A percentile compares a stretch with the other conserved stretches of the same genome.
Conservation (phyloP, 768 basidiomycete genomes). For the Porphyrellus cyaneotinctus region DNA sequence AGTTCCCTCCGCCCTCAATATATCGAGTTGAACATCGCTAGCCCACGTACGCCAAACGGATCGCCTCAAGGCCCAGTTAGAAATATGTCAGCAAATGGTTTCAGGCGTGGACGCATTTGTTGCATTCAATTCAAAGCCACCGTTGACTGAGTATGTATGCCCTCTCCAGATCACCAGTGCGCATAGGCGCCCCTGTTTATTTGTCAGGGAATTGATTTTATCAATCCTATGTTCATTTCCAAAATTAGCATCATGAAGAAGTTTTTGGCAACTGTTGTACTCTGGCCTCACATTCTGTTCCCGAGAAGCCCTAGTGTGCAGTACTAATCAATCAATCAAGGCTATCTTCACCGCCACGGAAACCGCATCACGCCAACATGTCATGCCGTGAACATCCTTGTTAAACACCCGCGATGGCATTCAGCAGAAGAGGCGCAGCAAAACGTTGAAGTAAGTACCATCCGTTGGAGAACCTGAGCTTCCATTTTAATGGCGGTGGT, state of each 20-base stretch:
- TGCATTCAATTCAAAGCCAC: neutral
- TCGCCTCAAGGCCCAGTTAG: neutral
- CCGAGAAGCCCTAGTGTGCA: no score
- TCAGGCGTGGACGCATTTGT: neutral
- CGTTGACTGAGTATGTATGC: slow-evolving; percentile 1
- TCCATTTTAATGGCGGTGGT: slow-evolving; percentile 16
- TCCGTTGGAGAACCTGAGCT: neutral
- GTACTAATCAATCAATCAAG: slow-evolving; percentile 1
- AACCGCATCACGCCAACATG: slow-evolving; percentile 22
- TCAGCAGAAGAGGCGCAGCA: slow-evolving; percentile 6
- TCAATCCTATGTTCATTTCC: slow-evolving; percentile 1
- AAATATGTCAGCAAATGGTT: neutral
- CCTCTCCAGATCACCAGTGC: neutral
- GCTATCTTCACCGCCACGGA: slow-evolving; percentile 14
- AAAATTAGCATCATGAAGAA: neutral
- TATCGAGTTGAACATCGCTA: neutral
- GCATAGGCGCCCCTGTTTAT: neutral
- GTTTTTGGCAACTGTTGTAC: slow-evolving; percentile 1
- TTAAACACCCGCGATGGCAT: neutral
- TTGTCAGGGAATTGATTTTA: neutral
- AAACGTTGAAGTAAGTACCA: slow-evolving; percentile 6
- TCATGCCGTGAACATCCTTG: slow-evolving; percentile 17
- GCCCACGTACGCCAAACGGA: neutral
- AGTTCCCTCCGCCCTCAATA: neutral
- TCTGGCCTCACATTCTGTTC: no score